Percentiles rank a stretch among this genome's conserved stretches.
phyloP scores from a whole-genome alignment of 179 eudicot genomes.

The Spergularia azorica region DNA sequence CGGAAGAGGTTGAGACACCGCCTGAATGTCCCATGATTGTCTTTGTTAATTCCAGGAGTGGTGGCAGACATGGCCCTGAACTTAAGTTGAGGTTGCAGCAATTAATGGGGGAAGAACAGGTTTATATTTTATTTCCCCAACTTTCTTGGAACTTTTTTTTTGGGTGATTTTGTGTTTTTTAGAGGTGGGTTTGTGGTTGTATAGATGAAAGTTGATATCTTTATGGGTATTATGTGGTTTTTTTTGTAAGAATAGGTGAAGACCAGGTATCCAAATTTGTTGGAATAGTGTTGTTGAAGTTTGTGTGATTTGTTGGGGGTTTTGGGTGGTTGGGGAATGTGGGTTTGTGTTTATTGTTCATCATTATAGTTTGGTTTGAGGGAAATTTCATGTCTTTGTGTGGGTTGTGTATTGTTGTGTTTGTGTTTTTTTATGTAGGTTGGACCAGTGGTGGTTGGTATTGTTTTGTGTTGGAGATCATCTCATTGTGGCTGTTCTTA shows the following conservation, averaged over 20 bases:
- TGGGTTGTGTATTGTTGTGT: too few relatives aligned
- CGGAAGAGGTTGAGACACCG: slow-evolving; percentile 27
- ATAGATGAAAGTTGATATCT: not conserved
- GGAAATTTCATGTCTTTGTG: too few relatives aligned
- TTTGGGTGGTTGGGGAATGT: not conserved
- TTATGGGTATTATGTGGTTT: too few relatives aligned
- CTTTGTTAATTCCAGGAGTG: slow-evolving; percentile 80
- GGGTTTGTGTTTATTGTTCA: not conserved
- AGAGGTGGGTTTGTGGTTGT: not conserved
- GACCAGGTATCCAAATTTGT: too few relatives aligned
- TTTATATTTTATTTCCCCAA: slow-evolving; percentile 6
- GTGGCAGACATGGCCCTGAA: slow-evolving; percentile 85
- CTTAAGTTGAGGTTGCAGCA: slow-evolving; percentile 65
- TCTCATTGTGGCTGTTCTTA: not conserved
- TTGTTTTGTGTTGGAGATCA: not conserved
- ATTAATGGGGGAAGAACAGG: slow-evolving; percentile 93
- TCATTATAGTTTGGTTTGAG: not conserved
- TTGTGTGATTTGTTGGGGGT: too few relatives aligned
- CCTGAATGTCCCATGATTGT: slow-evolving; percentile 71
- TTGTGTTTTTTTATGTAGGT: too few relatives aligned
- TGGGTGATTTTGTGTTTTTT: not conserved
- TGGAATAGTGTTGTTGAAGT: too few relatives aligned
- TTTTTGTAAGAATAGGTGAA: too few relatives aligned
- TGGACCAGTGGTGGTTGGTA: too few relatives aligned
- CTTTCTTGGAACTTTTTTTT: not conserved